Conservation (phyloP, 2,329 filamentous ascomycete genomes). For the Venturia effusa region DNA sequence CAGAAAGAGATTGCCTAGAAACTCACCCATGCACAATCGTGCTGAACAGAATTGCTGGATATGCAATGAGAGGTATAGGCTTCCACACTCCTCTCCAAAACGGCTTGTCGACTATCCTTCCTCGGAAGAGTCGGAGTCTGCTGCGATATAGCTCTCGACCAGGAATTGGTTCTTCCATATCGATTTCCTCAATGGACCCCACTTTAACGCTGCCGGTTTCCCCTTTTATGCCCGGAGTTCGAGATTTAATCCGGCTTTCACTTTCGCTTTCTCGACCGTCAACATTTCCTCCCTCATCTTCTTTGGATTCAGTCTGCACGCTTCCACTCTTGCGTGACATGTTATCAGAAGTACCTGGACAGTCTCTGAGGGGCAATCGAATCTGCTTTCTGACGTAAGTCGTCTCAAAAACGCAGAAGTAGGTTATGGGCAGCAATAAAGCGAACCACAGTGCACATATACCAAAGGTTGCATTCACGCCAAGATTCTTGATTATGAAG, state of each 20-base stretch:
- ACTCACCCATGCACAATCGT: conserved; percentile 15
- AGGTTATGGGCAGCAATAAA: conserved; percentile 19
- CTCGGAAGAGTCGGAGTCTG: conserved; percentile 21
- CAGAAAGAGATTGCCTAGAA: not conserved
- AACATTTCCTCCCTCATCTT: conserved; percentile 15
- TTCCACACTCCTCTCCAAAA: conserved; percentile 27
- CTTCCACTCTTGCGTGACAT: conserved; percentile 18
- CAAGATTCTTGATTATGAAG: conserved; percentile 31
- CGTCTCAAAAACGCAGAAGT: conserved; percentile 23
- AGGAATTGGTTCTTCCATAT: not conserved
- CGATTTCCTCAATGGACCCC: not conserved
- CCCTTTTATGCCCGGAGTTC: not conserved
- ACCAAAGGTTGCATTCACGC: conserved; percentile 30
- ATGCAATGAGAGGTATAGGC: not conserved
- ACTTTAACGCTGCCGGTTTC: not conserved
- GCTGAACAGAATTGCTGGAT: conserved; percentile 2
- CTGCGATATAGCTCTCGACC: conserved; percentile 14
- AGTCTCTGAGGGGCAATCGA: not conserved
- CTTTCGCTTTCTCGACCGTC: not conserved
- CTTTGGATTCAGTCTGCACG: conserved; percentile 16
- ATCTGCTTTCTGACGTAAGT: conserved; percentile 15
- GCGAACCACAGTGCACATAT: conserved; percentile 30
- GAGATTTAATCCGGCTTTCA: not conserved
- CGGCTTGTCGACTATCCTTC: conserved; percentile 20
- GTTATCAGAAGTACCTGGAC: conserved; percentile 15